Base-by-base conservation (phyloP, 257 asterid species). In the Jacaranda mimosifolia region DNA sequence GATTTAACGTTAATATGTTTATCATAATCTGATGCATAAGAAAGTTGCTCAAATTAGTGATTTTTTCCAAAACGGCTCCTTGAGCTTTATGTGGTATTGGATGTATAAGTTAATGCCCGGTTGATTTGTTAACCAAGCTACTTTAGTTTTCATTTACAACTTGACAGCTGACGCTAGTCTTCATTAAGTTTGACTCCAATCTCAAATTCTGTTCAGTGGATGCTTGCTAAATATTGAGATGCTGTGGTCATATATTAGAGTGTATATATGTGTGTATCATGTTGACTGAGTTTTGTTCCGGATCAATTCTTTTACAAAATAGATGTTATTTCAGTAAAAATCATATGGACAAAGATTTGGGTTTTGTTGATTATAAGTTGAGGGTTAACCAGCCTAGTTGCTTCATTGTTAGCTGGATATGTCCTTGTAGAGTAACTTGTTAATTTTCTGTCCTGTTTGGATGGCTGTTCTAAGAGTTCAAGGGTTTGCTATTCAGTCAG, bases 101-200 rank as follows among this genome's bases (percentile, higher is more conserved):
- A 63, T 48, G 52, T 46, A 21, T 21, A 6, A 35, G 42, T 7
- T 36, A 48, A 70, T 43, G n/a, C 66, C 39, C n/a, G 7, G 55
- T 71, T 71, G 66, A 36, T 36, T 21, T 55, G 65, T 55, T 32
- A 10, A 43, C 11, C 63, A 7, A 38, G 65, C 21, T 71, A 71
- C 55, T 71, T 38, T n/a, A 55, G 9, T 55, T 38, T 32, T 36
- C 48, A 36, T 9, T 38, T 39, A 55, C 7, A 17, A 38, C 51
- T 39, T 38, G 53, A 38, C 18, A 53, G 66, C 51, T 70, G 32
- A 26, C 1, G 75, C 63, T 51, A 49, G 5, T 13, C 14, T 35
- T 2, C 52, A 51, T 35, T 12, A 55, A 55, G 66, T 17, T 32
- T 6, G 76, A 55, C 11, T 38, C 48, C 19, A 35, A 42, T 40